Base-by-base conservation (phyloP, 345 rosid species). In the Kernera saxatilis region DNA sequence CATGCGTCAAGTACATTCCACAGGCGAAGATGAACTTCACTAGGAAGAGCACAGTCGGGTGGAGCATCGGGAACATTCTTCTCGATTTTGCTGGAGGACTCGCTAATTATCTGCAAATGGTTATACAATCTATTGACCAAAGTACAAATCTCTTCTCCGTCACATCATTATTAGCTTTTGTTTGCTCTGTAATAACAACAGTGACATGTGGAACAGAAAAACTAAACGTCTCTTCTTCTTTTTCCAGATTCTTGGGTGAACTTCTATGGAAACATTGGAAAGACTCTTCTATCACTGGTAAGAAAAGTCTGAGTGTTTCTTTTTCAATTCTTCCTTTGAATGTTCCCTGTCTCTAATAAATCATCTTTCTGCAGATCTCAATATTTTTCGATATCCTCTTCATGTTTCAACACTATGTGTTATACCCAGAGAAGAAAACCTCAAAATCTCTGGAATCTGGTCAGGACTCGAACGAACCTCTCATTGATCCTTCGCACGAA, bases 211-310 rank as follows among this genome's bases (percentile, higher is more conserved):
- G 18, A 21, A 40, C 63, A 64, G 36, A 23, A 4, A 60, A 6
- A 46, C 33, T 63, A 2, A 64, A 54, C 13, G 0, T 26, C 1
- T 33, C 23, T 25, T 18, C 12, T 61, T n/a, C 6, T 62, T 5
- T 14, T 51, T 70, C 8, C 79, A 93, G 99, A 86, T 91, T 89
- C 99, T 27, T 93, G 93, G 97, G 91, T 87, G 72, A 93, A 93
- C 85, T 91, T 93, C 74, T 87, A 89, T 65, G 99, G 99, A 51
- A 93, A 93, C 77, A 76, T 91, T 23, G 97, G 99, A 80, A 93
- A 93, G 84, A 86, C 86, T 9, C 71, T 90, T 77, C 81, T 92
- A 3, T 92, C 98, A 66, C 67, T 93, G 82, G 96, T 92, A 86
- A 48, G 85, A 44, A 59, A 30, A 41, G 19, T 35, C 13, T 5